Base-by-base conservation (phyloP, 805 yeast genomes). In the Debaryomyces castellii region DNA sequence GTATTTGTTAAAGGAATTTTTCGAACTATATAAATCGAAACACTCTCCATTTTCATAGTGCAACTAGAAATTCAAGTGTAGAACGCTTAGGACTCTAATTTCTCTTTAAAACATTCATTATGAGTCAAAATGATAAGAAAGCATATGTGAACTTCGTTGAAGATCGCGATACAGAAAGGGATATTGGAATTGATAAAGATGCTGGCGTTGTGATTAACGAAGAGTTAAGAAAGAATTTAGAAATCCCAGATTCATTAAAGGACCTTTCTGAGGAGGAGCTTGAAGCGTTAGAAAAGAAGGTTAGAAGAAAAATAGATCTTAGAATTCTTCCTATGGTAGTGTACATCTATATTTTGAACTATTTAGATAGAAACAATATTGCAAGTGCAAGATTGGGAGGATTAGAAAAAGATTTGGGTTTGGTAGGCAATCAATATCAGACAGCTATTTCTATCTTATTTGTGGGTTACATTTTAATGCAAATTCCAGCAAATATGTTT, bases 351-450 rank as follows among this genome's bases (percentile, higher is more conserved):
- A 74, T 79, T 48, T 66, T 80, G 49, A 79, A 79, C 51, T 77
- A 71, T 51, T 62, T 78, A 41, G 83, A 78, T 57, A 55, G 83
- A 43, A 74, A 76, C 50, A 78, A 77, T 51, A 74, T 79, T 51
- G 83, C 82, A 10, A 72, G 76, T 53, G 82, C 82, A 1, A 66
- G 78, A 46, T 64, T 76, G 33, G 82, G 78, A 34, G 81, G 80
- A 12, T 58, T 78, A 49, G 67, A 67, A 50, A 63, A 64, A 7
- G 81, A 77, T 46, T 58, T 77, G 41, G 64, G 66, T 1, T 60
- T 77, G 35, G 49, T 57, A 3, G 78, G 78, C 6, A 57, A 57
- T 34, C 71, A 76, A 52, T 77, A 74, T 48, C 78, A 79, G 53
- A 76, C 77, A 4, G 69, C 74, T 58, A 74, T 80, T 45, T 73